Evolutionary conservation across 2,329 filamentous ascomycete genomes (phyloP).

Genomic region (Aspergillus sp.): DNA sequence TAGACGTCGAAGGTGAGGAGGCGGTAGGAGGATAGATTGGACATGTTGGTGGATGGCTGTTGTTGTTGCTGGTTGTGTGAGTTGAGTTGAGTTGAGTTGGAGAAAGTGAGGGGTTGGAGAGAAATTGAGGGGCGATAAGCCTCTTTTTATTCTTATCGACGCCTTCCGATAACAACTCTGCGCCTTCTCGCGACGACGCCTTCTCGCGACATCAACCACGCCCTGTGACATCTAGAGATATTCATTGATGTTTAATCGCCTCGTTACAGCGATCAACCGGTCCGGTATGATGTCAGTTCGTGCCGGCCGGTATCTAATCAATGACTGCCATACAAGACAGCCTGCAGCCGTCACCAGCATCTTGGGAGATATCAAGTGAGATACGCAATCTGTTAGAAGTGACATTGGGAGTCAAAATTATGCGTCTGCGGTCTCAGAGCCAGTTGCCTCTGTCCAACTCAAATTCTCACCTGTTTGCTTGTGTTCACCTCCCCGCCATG

Average conservation of each 20-base stretch:
- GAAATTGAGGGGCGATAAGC: not conserved
- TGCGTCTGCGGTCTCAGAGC: too few species aligned
- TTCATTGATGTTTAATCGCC: not conserved
- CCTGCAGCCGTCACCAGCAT: too few species aligned
- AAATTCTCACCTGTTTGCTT: too few species aligned
- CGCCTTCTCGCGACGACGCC: not conserved
- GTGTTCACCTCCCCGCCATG: too few species aligned
- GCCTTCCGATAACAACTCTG: not conserved
- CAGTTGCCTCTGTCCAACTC: too few species aligned
- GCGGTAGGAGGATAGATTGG: slow-evolving; percentile 40
- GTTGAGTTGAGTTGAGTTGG: not conserved
- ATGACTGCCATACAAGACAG: too few species aligned
- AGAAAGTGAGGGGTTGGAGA: not conserved
- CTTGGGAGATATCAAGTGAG: too few species aligned
- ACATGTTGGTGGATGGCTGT: slow-evolving; percentile 16
- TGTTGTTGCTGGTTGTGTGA: not conserved
- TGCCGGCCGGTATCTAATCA: too few species aligned
- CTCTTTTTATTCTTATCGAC: not conserved
- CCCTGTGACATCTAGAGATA: slow-evolving; percentile 26
- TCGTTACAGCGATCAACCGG: too few species aligned
- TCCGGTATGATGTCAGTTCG: too few species aligned
- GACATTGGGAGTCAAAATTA: too few species aligned
- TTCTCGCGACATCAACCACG: not conserved
- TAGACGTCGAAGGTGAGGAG: slow-evolving; percentile 75
- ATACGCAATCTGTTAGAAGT: too few species aligned